Evolutionary conservation across 495 filamentous ascomycete genomes (phyloP).

Genomic region (Neurospora intermedia): DNA sequence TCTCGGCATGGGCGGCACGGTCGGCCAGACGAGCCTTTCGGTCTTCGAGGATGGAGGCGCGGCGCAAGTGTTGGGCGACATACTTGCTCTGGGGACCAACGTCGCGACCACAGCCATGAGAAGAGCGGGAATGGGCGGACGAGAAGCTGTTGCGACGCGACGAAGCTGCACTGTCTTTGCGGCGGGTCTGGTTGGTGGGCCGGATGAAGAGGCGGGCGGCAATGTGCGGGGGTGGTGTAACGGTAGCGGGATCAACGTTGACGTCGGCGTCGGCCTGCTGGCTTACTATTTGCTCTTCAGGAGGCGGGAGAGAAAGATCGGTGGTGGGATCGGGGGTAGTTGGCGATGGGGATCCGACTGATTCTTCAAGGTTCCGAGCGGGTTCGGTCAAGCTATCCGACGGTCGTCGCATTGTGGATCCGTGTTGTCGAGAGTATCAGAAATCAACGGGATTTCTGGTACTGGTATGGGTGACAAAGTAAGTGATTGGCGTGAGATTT

Average conservation of each 20-base stretch:
- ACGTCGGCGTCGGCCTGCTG: constrained; percentile 13
- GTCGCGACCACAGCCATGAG: constrained; percentile 48
- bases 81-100: constrained; percentile 65
- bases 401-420: constrained; percentile 28
- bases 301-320: constrained; percentile 24
- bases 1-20: constrained; percentile 88
- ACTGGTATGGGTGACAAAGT: background rate
- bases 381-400: constrained; percentile 35
- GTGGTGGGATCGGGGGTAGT: constrained; percentile 19
- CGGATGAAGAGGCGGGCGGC: constrained; percentile 72
- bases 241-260: constrained; percentile 29
- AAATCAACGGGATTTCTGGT: background rate
- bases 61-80: constrained; percentile 81
- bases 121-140: constrained; percentile 62
- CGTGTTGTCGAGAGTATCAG: background rate
- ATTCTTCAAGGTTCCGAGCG: constrained; percentile 35
- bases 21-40: constrained; percentile 90
- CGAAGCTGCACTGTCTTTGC: constrained; percentile 75
- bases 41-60: constrained; percentile 82
- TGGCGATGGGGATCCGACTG: constrained; percentile 25
- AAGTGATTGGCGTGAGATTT: background rate
- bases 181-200: constrained; percentile 50
- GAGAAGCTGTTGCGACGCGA: constrained; percentile 85
- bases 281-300: constrained; percentile 23
- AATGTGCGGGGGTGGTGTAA: constrained; percentile 68